Evolutionary conservation across 2,329 filamentous ascomycete species (phyloP).

Genomic region (Stemphylium beticola): DNA sequence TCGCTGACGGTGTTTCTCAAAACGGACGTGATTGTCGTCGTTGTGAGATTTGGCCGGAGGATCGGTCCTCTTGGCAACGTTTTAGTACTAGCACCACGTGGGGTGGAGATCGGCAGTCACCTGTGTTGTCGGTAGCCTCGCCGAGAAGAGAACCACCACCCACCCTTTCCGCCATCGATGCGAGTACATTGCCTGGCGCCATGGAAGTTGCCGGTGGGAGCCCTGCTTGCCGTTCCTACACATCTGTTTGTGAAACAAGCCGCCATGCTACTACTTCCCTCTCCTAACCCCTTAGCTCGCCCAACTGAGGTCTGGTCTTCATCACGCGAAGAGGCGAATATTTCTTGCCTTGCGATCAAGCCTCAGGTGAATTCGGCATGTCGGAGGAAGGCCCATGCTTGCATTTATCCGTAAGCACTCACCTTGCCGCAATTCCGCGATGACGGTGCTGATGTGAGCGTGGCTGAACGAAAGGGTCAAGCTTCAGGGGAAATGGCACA

Average conservation of each 20-base stretch:
- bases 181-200: neutral
- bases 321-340: neutral
- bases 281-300: neutral
- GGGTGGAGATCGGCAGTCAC: neutral
- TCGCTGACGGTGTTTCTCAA: neutral
- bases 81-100: neutral
- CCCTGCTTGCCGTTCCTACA: neutral
- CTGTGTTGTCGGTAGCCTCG: neutral
- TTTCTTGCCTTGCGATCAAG: too few species aligned
- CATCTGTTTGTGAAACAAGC: neutral
- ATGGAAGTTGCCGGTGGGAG: neutral
- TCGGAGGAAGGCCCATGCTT: neutral
- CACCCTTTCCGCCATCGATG: neutral
- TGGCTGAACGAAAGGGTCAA: too few species aligned
- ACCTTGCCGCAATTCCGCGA: too few species aligned
- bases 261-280: neutral
- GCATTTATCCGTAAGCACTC: too few species aligned
- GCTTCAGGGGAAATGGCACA: too few species aligned
- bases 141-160: neutral
- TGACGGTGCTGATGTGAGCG: too few species aligned
- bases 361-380: neutral
- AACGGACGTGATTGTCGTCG: neutral
- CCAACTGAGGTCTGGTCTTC: neutral
- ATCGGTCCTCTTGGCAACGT: neutral
- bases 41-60: constrained; percentile 2